Evolutionary conservation across 2,329 filamentous ascomycete species (phyloP), one percentile per base, ranked within the genome.

Genomic region (Clarireedia hainanense): DNA sequence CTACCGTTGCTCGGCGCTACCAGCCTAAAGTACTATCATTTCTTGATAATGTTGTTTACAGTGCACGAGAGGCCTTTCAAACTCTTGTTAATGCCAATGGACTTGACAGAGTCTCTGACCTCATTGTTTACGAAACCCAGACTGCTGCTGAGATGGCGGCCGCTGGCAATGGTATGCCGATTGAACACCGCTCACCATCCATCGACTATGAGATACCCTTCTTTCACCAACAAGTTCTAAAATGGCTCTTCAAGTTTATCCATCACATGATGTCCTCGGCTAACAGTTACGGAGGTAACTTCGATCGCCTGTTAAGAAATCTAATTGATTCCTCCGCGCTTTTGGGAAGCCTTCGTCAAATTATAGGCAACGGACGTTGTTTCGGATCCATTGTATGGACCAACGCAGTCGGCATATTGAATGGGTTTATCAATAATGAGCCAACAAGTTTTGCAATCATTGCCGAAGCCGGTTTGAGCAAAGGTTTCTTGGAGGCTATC

Each of bases 321-420:
- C 74, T 99, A 57, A 95, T 96, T 48, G 95, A 99, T 70, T 96
- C 94, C 46, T 88, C 91, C 24, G 87, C 88, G 58, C 77, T 99
- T 47, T 78, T 99, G 47, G 80, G 77, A 23, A 89, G 88, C 56
- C 78, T 99, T 50, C 85, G 89, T 53, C 79, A 84, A 39, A 89
- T 99, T 47, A 87, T 96, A 60, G 84, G 86, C 60, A 87, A 95
- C 65, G 85, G 88, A 39, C 77, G 77, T 52, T 77, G 85, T 39
- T 99, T 91, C 68, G 94, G 94, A 12, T 94, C 92, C 2, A 86
- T 94, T 57, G 90, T 97, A 5, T 99, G 94, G 94, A 96, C 91
- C 49, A 91, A 91, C 69, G 88, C 91, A 6, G 89, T 96, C 59
- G 91, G 86, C 54, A 92, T 96, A 56, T 76, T 99, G 50, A 94